Conservation (phyloP, 176 grass and related monocot genomes). For the Eremochloa ophiuroides region DNA sequence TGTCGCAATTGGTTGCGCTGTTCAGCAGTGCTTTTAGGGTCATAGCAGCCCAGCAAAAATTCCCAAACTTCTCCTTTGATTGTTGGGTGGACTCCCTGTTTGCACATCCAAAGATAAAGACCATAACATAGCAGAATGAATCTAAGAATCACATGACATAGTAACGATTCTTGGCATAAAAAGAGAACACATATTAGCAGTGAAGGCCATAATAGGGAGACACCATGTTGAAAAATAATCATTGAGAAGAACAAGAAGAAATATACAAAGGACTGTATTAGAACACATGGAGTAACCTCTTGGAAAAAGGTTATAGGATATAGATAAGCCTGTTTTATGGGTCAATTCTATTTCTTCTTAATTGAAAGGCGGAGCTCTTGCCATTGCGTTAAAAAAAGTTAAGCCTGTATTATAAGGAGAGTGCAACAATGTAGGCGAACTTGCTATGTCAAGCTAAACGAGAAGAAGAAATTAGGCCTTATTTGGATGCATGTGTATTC, state of each 20-base stretch:
- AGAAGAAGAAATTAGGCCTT: background rate
- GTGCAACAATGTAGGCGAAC: background rate
- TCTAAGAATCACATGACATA: background rate
- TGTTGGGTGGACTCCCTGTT: conserved; percentile 75
- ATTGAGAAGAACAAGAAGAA: background rate
- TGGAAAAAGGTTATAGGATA: background rate
- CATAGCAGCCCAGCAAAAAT: conserved; percentile 90
- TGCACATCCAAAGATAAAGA: conserved; percentile 27
- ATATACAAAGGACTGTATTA: background rate
- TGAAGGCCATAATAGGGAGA: conserved; percentile 3
- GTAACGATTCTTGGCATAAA: background rate
- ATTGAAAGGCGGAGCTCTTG: background rate
- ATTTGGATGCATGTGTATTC: too few species aligned
- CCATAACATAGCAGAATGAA: background rate
- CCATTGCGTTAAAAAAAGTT: background rate
- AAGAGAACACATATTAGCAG: background rate
- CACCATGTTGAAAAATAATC: conserved; percentile 2
- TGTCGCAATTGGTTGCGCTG: conserved; percentile 67
- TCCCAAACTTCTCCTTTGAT: conserved; percentile 99
- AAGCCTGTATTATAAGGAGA: background rate
- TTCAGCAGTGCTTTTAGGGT: conserved; percentile 83
- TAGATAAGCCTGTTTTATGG: background rate
- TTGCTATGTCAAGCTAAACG: background rate
- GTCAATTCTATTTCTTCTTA: background rate
- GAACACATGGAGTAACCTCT: background rate